Base-by-base conservation (phyloP, 108 stramenopile genomes). In the Parietichytrium sp. region DNA sequence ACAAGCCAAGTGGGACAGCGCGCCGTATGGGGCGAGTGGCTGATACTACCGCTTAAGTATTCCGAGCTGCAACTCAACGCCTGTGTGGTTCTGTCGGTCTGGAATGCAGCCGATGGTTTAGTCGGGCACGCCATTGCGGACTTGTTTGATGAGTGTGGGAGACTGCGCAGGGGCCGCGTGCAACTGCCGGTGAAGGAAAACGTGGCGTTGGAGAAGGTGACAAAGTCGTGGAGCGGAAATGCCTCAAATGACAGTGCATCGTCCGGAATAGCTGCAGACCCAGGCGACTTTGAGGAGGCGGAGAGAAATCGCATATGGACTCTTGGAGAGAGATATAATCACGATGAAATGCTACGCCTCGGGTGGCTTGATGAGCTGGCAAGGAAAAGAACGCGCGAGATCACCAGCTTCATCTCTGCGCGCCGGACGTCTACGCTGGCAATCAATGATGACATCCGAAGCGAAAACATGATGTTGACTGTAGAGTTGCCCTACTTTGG, bases 401-500 rank as follows among this genome's bases (percentile, higher is more conserved):
- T 72, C 26, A 79, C 49, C 47, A 61, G 52, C 84, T 51, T n/a
- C n/a, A n/a, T n/a, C n/a, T n/a, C n/a, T n/a, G n/a, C n/a, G n/a
- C n/a, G n/a, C n/a, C n/a, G n/a, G n/a, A n/a, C n/a, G n/a, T n/a
- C n/a, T n/a, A n/a, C n/a, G n/a, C n/a, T n/a, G n/a, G n/a, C n/a
- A n/a, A n/a, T n/a, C n/a, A n/a, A n/a, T n/a, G n/a, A n/a, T n/a
- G n/a, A 31, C 25, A 78, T 8, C 45, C 36, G 51, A 54, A 51
- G 33, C 29, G n/a, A 81, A 45, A 78, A 81, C 49, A 77, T 82
- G 12, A 49, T 47, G 38, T 78, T 85, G 3, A 23, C 48, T 18
- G 27, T 86, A 25, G 82, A 85, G 79, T 47, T 86, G 47, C 86
- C 86, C 7, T 49, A 16, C 78, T 85, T 86, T 33, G 82, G 79